Percentiles rank a stretch among this genome's conserved stretches.
Conservation (phyloP, 1,139 yeast genomes). For the Meyerozyma guilliermondii region DNA sequence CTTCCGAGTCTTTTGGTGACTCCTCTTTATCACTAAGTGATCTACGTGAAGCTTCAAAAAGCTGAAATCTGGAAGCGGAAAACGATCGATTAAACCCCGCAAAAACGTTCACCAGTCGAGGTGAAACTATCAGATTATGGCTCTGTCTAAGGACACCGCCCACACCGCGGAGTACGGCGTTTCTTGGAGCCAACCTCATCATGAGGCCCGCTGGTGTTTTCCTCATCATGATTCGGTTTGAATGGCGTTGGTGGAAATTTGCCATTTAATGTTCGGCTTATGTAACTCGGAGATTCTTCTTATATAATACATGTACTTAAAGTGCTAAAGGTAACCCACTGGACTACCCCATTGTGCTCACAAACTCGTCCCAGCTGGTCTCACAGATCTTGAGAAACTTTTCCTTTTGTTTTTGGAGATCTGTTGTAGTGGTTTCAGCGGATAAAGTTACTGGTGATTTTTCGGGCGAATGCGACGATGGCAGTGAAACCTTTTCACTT, state of each 20-base stretch:
- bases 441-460: neutral
- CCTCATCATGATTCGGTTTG: neutral
- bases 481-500: too few relatives aligned
- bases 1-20: constrained; percentile 7
- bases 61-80: neutral
- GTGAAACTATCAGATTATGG: neutral
- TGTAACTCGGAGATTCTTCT: neutral
- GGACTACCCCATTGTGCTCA: constrained; percentile 2
- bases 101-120: neutral
- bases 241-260: neutral
- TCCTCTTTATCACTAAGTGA: constrained; percentile 8
- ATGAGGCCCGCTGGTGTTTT: neutral
- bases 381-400: constrained; percentile 50
- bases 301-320: neutral
- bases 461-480: neutral
- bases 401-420: constrained; percentile 26
- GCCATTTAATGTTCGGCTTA: neutral
- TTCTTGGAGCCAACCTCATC: neutral
- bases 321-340: neutral
- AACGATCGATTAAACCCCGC: neutral
- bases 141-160: neutral
- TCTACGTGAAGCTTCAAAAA: neutral
- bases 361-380: constrained; percentile 51
- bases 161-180: neutral
- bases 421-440: neutral